Conservation (phyloP, 192 early-diverging fungal species). For the Backusella macrospora region DNA sequence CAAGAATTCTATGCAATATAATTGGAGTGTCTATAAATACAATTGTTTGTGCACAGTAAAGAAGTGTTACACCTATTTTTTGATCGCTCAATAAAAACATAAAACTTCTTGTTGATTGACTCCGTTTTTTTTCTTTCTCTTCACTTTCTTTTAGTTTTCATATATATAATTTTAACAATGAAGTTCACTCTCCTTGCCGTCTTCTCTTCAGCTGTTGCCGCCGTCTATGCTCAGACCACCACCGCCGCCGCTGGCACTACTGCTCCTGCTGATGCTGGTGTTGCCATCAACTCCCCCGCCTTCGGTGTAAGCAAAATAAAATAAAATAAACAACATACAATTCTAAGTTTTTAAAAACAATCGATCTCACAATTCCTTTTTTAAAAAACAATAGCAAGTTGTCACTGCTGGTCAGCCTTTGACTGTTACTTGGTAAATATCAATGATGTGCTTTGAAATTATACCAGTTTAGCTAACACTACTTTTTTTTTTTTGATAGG, state of each 20-base stretch:
- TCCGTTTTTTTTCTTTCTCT: background rate
- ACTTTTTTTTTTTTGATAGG: background rate
- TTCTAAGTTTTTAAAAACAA: background rate
- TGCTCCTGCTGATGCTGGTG: background rate
- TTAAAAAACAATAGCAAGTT: constrained; percentile 13
- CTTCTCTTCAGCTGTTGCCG: constrained; percentile 5
- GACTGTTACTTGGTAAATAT: constrained; percentile 17
- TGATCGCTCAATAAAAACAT: background rate
- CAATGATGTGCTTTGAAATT: background rate
- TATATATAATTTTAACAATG: constrained; percentile 17
- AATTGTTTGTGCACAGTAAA: constrained; percentile 11
- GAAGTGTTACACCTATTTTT: constrained; percentile 11
- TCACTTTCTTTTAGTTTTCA: background rate
- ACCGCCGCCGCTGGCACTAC: background rate
- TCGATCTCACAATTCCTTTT: constrained; percentile 7
- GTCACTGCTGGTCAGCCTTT: constrained; percentile 22
- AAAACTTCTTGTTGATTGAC: background rate
- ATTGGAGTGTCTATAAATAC: constrained; percentile 22
- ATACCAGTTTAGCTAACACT: background rate
- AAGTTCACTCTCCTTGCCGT: constrained; percentile 23
- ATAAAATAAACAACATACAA: constrained; percentile 4
- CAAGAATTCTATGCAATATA: constrained; percentile 4
- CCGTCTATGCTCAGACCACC: constrained; percentile 10
- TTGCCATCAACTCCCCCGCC: constrained; percentile 10
- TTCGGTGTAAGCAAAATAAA: constrained; percentile 15